These are phyloP conservation scores for Canariomyces notabilis DNA, from an alignment of 2,329 filamentous ascomycete species.

Conservation along the genomic window DNA sequence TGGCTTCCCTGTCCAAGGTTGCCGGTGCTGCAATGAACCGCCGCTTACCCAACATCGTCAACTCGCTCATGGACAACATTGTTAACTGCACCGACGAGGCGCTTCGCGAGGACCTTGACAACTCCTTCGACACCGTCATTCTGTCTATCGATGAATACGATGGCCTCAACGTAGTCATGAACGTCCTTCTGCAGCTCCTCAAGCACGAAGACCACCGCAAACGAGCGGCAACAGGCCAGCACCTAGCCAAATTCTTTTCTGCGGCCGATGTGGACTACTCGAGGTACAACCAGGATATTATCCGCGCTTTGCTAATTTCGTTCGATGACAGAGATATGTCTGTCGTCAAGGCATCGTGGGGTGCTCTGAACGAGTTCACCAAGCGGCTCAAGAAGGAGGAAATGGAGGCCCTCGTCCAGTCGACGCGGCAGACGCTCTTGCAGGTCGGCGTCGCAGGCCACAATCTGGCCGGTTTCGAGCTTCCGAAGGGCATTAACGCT, in stretches of 20 bases:
- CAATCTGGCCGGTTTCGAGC: slow-evolving; percentile 78
- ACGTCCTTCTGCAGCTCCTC: slow-evolving; percentile 76
- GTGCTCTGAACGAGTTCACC: slow-evolving; percentile 79
- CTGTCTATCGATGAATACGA: slow-evolving; percentile 93
- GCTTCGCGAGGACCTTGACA: slow-evolving; percentile 67
- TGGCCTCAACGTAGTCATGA: slow-evolving; percentile 93
- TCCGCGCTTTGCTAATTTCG: slow-evolving; percentile 81
- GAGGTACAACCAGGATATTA: slow-evolving; percentile 91
- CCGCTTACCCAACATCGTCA: slow-evolving; percentile 82
- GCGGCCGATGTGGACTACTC: slow-evolving; percentile 82
- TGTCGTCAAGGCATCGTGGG: slow-evolving; percentile 87
- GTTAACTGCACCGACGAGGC: slow-evolving; percentile 70
- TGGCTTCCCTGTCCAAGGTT: slow-evolving; percentile 89
- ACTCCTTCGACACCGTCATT: slow-evolving; percentile 83
- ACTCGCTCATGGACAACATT: slow-evolving; percentile 89
- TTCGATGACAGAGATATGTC: slow-evolving; percentile 82
- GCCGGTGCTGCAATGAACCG: slow-evolving; percentile 87
- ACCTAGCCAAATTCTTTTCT: slow-evolving; percentile 82
- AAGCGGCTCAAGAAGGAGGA: slow-evolving; percentile 91
- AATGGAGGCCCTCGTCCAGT: slow-evolving; percentile 88
- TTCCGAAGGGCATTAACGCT: slow-evolving; percentile 96
- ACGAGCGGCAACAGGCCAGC: slow-evolving; percentile 70
- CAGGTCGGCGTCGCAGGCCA: slow-evolving; percentile 84
- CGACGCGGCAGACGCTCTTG: slow-evolving; percentile 78
- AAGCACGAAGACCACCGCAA: slow-evolving; percentile 91